These are phyloP conservation scores for Selaginella tamariscina DNA, from an alignment of 75 land plant genomes.

Conservation along the genomic window DNA sequence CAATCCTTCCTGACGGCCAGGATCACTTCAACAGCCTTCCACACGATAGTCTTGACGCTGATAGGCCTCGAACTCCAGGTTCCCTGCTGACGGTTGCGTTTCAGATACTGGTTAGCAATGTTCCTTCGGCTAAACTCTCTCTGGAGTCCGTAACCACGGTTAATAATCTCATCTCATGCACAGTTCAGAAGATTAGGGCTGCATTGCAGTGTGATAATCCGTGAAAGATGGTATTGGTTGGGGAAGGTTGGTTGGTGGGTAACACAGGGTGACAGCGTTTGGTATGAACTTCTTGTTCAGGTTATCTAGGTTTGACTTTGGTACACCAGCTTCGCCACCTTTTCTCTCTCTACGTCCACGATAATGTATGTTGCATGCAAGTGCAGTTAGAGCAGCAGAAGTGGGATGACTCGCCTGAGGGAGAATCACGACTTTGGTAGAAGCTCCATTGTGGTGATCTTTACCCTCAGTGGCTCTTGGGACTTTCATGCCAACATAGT, in stretches of 20 bases:
- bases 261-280: neutral
- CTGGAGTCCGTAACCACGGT: slow-evolving; percentile 32
- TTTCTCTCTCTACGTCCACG: neutral
- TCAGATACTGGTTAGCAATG: slow-evolving; percentile 44
- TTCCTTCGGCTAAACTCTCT: slow-evolving; percentile 53
- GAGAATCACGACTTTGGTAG: neutral
- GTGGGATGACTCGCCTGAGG: neutral
- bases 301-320: neutral
- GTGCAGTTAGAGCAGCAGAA: neutral
- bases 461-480: neutral
- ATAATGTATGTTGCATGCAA: neutral
- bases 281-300: neutral
- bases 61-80: slow-evolving; percentile 22
- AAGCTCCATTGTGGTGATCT: neutral
- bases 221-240: neutral
- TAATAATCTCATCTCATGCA: slow-evolving; percentile 6
- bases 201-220: slow-evolving; percentile 5
- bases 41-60: slow-evolving; percentile 1
- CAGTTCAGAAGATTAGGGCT: slow-evolving; percentile 7
- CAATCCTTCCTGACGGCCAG: slow-evolving; percentile 39
- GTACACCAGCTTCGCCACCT: too few relatives aligned
- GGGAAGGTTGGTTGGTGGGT: neutral
- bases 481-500: neutral
- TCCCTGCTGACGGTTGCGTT: slow-evolving; percentile 55
- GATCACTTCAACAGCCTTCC: neutral